phyloP scores from a whole-genome alignment of 805 yeast genomes.

The Pichia cephalocereana region DNA sequence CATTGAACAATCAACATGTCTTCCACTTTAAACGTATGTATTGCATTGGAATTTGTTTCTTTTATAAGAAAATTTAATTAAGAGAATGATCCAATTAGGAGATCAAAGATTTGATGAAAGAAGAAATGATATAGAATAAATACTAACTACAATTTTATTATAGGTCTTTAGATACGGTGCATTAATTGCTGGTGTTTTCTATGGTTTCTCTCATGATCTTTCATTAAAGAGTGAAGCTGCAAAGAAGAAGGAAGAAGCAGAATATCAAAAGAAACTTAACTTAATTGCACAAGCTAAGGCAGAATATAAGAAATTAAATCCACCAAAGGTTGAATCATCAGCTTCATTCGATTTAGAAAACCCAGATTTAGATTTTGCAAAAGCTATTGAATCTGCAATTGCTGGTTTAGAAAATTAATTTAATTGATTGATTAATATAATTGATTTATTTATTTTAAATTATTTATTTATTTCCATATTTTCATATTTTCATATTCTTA shows the following conservation, averaged over 20 bases:
- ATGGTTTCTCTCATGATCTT: conserved; percentile 82
- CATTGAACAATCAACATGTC: conserved; percentile 28
- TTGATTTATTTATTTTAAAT: no score
- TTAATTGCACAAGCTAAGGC: conserved; percentile 84
- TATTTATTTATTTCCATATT: no score
- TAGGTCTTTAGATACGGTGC: conserved; percentile 90
- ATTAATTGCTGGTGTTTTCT: conserved; percentile 76
- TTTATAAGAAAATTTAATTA: no score
- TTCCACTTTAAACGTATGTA: conserved; percentile 35
- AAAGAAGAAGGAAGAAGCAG: conserved; percentile 46
- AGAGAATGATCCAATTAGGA: no score
- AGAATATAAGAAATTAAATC: conserved; percentile 63
- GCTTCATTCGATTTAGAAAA: conserved; percentile 67
- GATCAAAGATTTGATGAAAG: no score
- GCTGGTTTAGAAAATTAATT: conserved; percentile 22
- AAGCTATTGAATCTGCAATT: conserved; percentile 56
- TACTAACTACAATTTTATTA: background rate
- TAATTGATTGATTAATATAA: no score
- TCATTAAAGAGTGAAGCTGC: conserved; percentile 52
- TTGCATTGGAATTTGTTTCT: no score
- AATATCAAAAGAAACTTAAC: conserved; percentile 57
- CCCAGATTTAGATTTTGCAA: conserved; percentile 80
- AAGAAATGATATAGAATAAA: no score
- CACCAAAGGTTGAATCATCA: conserved; percentile 32
- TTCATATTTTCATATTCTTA: no score